Evolutionary conservation across 2,329 filamentous ascomycete genomes (phyloP).

Genomic region (Colletotrichum sp.): DNA sequence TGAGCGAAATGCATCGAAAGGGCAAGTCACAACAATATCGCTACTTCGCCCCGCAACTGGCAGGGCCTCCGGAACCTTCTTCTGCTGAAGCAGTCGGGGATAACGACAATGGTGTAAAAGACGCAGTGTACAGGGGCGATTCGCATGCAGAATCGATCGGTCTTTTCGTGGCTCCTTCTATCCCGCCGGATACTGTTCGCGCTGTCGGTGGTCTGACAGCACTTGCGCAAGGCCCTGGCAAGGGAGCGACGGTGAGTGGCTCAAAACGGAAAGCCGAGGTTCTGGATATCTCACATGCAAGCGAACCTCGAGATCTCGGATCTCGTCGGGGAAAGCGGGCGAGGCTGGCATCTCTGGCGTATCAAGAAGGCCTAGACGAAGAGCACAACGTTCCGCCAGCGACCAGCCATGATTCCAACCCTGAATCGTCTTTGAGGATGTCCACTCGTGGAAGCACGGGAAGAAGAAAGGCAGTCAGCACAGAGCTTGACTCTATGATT

Average conservation of each 20-base stretch:
- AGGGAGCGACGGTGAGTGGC: background rate
- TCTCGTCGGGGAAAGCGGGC: background rate
- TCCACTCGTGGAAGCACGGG: background rate
- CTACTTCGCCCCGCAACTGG: background rate
- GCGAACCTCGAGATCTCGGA: background rate
- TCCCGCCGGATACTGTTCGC: background rate
- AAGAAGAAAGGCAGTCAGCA: background rate
- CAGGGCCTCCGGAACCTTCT: background rate
- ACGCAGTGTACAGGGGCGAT: too few relatives aligned
- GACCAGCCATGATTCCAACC: background rate
- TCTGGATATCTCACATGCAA: background rate
- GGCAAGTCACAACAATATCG: conserved; percentile 20
- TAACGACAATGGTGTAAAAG: background rate
- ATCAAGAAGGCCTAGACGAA: background rate
- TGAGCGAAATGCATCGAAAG: conserved; percentile 18
- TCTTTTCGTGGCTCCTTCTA: background rate
- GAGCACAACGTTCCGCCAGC: background rate
- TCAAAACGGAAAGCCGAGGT: conserved; percentile 6
- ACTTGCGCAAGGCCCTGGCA: conserved; percentile 4
- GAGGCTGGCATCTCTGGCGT: background rate
- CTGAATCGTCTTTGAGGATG: background rate
- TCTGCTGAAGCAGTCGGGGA: background rate
- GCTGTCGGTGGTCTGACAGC: background rate
- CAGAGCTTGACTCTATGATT: background rate
- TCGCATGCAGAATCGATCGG: background rate